These are phyloP conservation scores for Phytophthora colocasiae DNA, from an alignment of 352 stramenopile genomes.

Conservation along the genomic window DNA sequence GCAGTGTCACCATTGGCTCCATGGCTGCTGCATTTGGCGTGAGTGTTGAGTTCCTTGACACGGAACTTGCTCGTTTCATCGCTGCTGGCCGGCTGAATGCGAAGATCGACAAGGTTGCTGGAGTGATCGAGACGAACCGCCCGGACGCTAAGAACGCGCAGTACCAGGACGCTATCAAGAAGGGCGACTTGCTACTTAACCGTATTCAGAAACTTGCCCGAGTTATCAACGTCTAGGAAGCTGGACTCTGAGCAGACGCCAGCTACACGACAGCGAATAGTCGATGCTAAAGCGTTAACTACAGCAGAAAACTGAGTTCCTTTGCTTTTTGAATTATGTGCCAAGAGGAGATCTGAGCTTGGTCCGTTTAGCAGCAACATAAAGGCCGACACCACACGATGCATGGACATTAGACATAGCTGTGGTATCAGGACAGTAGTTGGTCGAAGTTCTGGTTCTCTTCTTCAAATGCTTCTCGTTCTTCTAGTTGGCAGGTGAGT, in stretches of 20 bases:
- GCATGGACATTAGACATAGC: no score
- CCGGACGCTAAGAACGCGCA: conserved; percentile 98
- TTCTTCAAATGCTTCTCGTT: not conserved
- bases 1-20: conserved; percentile 95
- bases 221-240: conserved; percentile 94
- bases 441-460: no score
- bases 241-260: conserved; percentile 2
- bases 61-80: conserved; percentile 98
- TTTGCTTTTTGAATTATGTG: no score
- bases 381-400: no score
- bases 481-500: conserved; percentile 40
- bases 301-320: not conserved
- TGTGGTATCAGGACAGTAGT: no score
- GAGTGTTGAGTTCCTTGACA: conserved; percentile 94
- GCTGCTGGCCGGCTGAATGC: conserved; percentile 95
- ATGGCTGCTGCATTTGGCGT: conserved; percentile 98
- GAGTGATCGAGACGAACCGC: conserved; percentile 98
- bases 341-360: no score
- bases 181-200: conserved; percentile 98
- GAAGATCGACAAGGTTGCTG: conserved; percentile 99
- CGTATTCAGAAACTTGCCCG: conserved; percentile 98
- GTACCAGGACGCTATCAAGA: conserved; percentile 99
- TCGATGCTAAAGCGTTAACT: conserved; percentile 24
- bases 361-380: no score
- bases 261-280: not conserved